Conservation (phyloP, 352 stramenopile genomes). For the Globisporangium uncinulatum region DNA sequence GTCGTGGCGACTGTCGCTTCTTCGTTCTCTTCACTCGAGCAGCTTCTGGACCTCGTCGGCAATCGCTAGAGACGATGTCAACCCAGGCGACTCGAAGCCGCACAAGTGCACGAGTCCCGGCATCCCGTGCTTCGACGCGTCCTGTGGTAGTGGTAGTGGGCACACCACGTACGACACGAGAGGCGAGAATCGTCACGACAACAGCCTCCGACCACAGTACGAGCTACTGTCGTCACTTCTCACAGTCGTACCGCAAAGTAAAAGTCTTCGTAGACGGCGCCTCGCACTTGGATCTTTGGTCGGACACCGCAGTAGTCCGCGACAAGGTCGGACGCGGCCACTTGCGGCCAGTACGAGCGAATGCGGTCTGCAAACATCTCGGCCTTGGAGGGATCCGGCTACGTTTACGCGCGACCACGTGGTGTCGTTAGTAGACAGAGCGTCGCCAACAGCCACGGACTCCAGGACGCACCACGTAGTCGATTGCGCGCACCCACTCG, state of each 20-base stretch:
- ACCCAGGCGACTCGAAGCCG: conserved; percentile 96
- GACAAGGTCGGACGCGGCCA: conserved; percentile 70
- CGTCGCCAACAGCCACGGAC: not conserved
- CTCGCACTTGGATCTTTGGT: conserved; percentile 88
- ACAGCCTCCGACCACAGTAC: not conserved
- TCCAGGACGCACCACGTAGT: conserved; percentile 62
- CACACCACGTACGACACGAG: not conserved
- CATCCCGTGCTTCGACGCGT: conserved; percentile 63
- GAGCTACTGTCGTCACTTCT: not conserved
- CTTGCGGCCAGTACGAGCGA: conserved; percentile 90
- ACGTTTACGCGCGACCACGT: not conserved
- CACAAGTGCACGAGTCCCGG: conserved; percentile 89
- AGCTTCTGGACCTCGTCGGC: conserved; percentile 66
- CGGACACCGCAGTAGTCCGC: conserved; percentile 96
- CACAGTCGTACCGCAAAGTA: conserved; percentile 56
- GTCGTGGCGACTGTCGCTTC: too few relatives aligned
- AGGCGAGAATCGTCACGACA: not conserved
- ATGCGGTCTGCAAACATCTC: conserved; percentile 62
- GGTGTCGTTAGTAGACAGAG: too few relatives aligned
- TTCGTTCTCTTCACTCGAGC: conserved; percentile 13
- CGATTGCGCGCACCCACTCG: conserved; percentile 89
- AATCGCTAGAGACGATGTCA: conserved; percentile 86
- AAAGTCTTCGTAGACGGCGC: conserved; percentile 84
- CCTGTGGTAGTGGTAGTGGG: conserved; percentile 16
- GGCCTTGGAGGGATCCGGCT: conserved; percentile 59